phyloP scores from a whole-genome alignment of 768 basidiomycete species.

The Lactarius akahatsu region DNA sequence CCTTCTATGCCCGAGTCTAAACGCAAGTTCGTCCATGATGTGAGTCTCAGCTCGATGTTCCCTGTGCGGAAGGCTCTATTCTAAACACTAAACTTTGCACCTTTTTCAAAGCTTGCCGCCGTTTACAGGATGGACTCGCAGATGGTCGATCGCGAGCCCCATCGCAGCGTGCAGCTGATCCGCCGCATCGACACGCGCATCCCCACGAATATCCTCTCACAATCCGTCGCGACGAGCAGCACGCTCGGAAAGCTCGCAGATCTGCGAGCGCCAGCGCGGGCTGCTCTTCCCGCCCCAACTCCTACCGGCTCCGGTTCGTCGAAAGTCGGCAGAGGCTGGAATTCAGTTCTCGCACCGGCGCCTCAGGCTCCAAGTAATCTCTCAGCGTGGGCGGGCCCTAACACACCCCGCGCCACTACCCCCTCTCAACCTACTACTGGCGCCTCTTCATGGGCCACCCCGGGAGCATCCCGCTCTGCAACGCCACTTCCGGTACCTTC shows the following conservation, averaged over 20 bases:
- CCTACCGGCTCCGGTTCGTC: conserved; percentile 11
- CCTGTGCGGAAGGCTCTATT: conserved; percentile 10
- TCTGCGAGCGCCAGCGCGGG: conserved; percentile 40
- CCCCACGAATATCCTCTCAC: conserved; percentile 65
- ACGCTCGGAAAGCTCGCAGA: conserved; percentile 63
- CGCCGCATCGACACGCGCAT: conserved; percentile 80
- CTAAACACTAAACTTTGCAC: neutral
- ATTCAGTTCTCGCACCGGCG: conserved; percentile 34
- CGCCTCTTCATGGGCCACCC: neutral
- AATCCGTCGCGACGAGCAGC: conserved; percentile 34
- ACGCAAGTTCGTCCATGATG: conserved; percentile 80
- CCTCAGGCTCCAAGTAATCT: conserved; percentile 5
- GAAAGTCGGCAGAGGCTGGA: conserved; percentile 36
- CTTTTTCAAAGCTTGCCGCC: conserved; percentile 56
- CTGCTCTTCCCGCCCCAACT: conserved; percentile 29
- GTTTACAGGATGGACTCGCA: conserved; percentile 82
- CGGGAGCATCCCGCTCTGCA: conserved; percentile 11
- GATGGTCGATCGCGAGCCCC: conserved; percentile 90
- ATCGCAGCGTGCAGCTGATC: conserved; percentile 80
- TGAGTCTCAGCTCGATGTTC: conserved; percentile 38
- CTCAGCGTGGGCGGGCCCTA: neutral
- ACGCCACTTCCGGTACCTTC: conserved; percentile 15
- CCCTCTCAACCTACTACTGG: conserved; percentile 10
- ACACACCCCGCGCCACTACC: conserved; percentile 19
- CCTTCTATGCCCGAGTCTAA: conserved; percentile 80